phyloP scores from a whole-genome alignment of 768 basidiomycete species.

The Hericium erinaceus region DNA sequence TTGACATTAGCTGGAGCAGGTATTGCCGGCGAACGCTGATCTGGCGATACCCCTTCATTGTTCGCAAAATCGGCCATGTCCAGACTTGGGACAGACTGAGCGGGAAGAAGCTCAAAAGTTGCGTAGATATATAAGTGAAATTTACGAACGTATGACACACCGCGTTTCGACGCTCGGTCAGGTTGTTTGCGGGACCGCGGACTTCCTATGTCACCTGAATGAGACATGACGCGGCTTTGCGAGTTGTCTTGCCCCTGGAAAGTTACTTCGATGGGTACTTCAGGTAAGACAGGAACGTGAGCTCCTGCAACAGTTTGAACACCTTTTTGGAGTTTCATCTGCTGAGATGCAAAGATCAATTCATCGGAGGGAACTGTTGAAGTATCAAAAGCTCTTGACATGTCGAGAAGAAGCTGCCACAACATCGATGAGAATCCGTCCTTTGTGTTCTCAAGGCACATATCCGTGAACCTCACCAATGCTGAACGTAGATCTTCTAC shows the following conservation, averaged over 20 bases:
- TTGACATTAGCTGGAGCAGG: not conserved
- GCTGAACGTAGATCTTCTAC: constrained; percentile 13
- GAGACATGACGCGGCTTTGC: not conserved
- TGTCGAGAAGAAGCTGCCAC: constrained; percentile 10
- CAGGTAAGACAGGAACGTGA: not conserved
- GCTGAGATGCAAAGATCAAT: not conserved
- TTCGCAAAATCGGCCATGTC: not conserved
- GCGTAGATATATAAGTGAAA: not conserved
- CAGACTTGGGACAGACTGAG: not conserved
- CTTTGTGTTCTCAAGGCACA: not conserved
- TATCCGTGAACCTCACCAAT: constrained; percentile 4
- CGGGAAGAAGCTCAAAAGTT: not conserved
- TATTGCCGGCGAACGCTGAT: not conserved
- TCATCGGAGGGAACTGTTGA: not conserved
- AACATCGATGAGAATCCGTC: not conserved
- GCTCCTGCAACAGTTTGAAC: not conserved
- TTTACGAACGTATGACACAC: constrained; percentile 10
- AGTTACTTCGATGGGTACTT: not conserved
- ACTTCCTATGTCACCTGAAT: not conserved
- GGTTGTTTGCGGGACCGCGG: constrained; percentile 12
- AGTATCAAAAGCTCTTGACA: constrained; percentile 1
- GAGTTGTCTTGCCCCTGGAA: not conserved
- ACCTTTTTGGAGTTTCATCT: not conserved
- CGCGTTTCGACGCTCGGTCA: constrained; percentile 13
- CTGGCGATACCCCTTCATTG: not conserved